phyloP scores from a whole-genome alignment of 2,329 filamentous ascomycete genomes.

The Xylariaceae sp. region DNA sequence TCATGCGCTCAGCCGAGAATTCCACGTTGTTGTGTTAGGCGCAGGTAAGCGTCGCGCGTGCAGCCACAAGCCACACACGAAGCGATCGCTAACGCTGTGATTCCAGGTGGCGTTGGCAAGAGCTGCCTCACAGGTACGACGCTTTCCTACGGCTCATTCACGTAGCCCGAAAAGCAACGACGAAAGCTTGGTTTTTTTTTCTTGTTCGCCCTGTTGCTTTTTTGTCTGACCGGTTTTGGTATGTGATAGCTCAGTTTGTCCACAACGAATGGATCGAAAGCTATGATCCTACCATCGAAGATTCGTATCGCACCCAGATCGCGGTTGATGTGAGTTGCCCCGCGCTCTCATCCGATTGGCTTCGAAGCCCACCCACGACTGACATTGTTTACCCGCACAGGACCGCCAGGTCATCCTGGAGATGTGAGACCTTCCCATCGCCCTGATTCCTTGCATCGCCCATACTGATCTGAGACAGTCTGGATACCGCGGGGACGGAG shows the following conservation, averaged over 20 bases:
- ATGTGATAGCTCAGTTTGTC: constrained; percentile 73
- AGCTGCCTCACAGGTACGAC: constrained; percentile 79
- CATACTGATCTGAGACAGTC: constrained; percentile 41
- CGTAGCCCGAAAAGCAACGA: too few species aligned
- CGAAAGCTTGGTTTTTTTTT: too few species aligned
- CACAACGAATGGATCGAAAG: constrained; percentile 93
- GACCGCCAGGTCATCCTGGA: constrained; percentile 85
- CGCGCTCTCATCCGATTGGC: constrained; percentile 10
- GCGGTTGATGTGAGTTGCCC: constrained; percentile 72
- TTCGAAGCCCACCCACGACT: constrained; percentile 24
- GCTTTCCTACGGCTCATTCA: constrained; percentile 3
- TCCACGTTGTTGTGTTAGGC: constrained; percentile 77
- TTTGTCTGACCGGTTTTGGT: not conserved
- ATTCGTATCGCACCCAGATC: constrained; percentile 70
- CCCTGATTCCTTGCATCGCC: constrained; percentile 13
- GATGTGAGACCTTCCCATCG: constrained; percentile 57
- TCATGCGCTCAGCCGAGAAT: constrained; percentile 58
- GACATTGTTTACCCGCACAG: constrained; percentile 41
- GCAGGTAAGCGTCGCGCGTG: too few species aligned
- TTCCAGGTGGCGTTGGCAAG: constrained; percentile 78
- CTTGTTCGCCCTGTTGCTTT: too few species aligned
- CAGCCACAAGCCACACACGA: too few species aligned
- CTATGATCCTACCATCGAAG: constrained; percentile 76
- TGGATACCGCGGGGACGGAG: constrained; percentile 88
- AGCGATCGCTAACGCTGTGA: not conserved